Percentiles rank a stretch among this genome's conserved stretches.
Conservation (phyloP, 169 alveolate genomes). For the Plasmodium coatneyi region DNA sequence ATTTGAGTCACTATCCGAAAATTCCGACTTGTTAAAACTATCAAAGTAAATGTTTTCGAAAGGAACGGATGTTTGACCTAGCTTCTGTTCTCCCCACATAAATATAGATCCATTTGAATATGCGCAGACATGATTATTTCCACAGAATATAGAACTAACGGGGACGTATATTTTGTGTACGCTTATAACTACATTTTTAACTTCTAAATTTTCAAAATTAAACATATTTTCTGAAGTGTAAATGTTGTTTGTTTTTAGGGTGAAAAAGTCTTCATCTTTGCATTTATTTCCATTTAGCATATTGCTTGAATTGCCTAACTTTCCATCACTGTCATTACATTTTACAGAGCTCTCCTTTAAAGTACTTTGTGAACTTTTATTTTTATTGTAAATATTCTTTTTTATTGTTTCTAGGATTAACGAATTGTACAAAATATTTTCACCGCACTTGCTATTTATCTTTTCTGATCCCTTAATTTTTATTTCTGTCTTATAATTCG, state of each 20-base stretch:
- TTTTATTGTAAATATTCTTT: constrained; percentile 39
- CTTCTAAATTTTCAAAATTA: constrained; percentile 60
- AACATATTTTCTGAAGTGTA: constrained; percentile 66
- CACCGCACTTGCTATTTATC: constrained; percentile 34
- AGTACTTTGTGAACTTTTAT: constrained; percentile 38
- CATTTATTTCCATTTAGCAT: constrained; percentile 19
- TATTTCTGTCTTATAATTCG: constrained; percentile 65
- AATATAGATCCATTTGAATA: constrained; percentile 72
- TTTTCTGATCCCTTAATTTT: constrained; percentile 33
- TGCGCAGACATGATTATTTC: constrained; percentile 71
- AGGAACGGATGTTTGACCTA: constrained; percentile 73
- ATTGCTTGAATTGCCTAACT: constrained; percentile 27
- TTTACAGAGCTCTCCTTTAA: constrained; percentile 31
- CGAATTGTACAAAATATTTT: constrained; percentile 61
- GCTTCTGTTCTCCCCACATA: constrained; percentile 74
- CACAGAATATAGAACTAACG: constrained; percentile 66
- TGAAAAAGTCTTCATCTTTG: constrained; percentile 47
- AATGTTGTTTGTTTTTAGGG: constrained; percentile 56
- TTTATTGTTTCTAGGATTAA: constrained; percentile 52
- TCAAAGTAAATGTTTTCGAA: constrained; percentile 66
- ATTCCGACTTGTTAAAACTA: constrained; percentile 13
- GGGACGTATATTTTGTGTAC: constrained; percentile 71
- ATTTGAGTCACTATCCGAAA: constrained; percentile 67
- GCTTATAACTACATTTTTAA: constrained; percentile 59
- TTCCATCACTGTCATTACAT: constrained; percentile 34